phyloP scores from a whole-genome alignment of 257 asterid species.

The Plantago ovata region DNA sequence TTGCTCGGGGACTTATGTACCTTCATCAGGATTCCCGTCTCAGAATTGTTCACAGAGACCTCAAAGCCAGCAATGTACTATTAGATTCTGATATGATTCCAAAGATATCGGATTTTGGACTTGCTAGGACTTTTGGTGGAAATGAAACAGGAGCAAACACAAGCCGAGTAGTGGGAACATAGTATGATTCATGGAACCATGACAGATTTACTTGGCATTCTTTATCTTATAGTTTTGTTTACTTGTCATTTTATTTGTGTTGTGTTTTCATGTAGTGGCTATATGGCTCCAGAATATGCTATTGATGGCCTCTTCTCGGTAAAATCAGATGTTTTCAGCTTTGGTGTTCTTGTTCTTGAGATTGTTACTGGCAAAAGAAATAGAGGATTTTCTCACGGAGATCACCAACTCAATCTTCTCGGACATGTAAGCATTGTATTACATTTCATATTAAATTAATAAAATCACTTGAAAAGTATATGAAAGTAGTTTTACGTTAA shows the following conservation, averaged over 20 bases:
- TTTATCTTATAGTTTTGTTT: background rate
- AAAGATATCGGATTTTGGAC: conserved; percentile 36
- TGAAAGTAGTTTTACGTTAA: background rate
- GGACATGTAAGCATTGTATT: conserved; percentile 30
- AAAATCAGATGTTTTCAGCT: conserved; percentile 37
- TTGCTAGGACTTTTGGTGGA: conserved; percentile 33
- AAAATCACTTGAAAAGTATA: background rate
- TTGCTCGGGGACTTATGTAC: conserved; percentile 38
- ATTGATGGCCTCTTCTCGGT: conserved; percentile 31
- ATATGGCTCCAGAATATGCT: conserved; percentile 39
- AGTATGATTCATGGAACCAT: conserved; percentile 18
- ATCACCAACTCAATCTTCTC: conserved; percentile 30
- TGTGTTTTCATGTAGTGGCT: conserved; percentile 24
- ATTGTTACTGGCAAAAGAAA: conserved; percentile 28
- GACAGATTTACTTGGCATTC: background rate
- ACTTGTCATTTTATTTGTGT: background rate
- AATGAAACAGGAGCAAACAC: conserved; percentile 36
- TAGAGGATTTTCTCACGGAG: conserved; percentile 23
- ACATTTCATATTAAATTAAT: background rate
- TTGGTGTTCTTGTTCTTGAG: conserved; percentile 31
- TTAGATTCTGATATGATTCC: conserved; percentile 34
- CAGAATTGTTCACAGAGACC: conserved; percentile 31
- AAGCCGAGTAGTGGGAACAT: conserved; percentile 33
- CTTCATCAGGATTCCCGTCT: conserved; percentile 39
- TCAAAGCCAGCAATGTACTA: conserved; percentile 34